Percentiles rank a stretch among this genome's conserved stretches.
Evolutionary conservation across 148 eudicot species (phyloP).

Genomic region (Silene conica): DNA sequence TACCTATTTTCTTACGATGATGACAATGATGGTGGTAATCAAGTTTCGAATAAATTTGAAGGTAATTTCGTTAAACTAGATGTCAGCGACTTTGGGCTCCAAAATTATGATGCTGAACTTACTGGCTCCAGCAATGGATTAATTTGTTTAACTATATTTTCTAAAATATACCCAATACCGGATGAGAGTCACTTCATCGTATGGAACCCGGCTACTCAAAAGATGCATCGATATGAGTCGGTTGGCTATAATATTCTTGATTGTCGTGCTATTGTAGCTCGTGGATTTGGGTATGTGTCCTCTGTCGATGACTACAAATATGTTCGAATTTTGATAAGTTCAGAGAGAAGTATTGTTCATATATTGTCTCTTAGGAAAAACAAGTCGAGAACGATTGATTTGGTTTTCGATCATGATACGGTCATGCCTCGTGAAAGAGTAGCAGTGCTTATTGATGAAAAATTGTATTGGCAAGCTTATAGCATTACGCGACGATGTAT

Average conservation of each 20-base stretch:
- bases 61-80: neutral
- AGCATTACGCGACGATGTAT: no score
- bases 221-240: neutral
- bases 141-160: neutral
- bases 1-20: constrained; percentile 6
- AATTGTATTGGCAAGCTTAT: neutral
- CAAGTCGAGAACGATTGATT: neutral
- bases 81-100: neutral
- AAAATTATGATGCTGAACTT: no score
- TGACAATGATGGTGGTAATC: no score
- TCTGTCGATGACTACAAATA: constrained; percentile 9
- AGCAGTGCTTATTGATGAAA: neutral
- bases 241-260: no score
- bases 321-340: neutral
- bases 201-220: neutral
- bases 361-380: constrained; percentile 4
- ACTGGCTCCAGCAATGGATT: constrained; percentile 1
- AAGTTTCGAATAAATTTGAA: neutral
- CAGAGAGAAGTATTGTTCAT: neutral
- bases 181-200: no score
- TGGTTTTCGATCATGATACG: neutral
- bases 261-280: no score
- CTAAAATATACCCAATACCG: no score
- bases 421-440: neutral
- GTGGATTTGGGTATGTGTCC: constrained; percentile 18